Evolutionary conservation across 208 protist genomes (phyloP).

Genomic region (Trypanosoma boissoni): DNA sequence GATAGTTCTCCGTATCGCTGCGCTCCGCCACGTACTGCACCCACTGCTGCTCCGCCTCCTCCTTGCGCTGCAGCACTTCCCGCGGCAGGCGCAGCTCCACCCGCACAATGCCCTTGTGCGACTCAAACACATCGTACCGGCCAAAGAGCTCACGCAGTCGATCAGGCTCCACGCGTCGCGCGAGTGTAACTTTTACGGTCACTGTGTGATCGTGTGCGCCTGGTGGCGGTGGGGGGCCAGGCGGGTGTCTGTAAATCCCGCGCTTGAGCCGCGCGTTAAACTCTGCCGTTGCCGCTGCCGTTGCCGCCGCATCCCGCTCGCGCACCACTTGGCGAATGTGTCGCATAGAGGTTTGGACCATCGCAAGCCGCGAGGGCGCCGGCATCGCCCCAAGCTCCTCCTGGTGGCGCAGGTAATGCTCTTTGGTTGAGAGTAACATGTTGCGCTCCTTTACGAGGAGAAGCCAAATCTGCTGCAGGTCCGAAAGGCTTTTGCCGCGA

Average conservation of each 20-base stretch:
- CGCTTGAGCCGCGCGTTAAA: slow-evolving; percentile 70
- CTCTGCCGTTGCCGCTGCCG: slow-evolving; percentile 47
- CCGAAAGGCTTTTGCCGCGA: slow-evolving; percentile 83
- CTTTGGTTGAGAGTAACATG: slow-evolving; percentile 80
- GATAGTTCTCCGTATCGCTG: slow-evolving; percentile 77
- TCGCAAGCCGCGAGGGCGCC: slow-evolving; percentile 78
- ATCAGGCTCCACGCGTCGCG: slow-evolving; percentile 52
- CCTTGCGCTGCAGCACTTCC: slow-evolving; percentile 61
- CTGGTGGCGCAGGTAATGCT: slow-evolving; percentile 87
- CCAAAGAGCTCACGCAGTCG: slow-evolving; percentile 77
- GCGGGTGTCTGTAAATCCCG: slow-evolving; percentile 83
- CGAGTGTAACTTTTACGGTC: slow-evolving; percentile 69
- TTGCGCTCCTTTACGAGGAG: slow-evolving; percentile 90
- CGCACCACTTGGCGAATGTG: slow-evolving; percentile 77
- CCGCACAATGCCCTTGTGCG: slow-evolving; percentile 79
- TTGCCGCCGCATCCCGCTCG: slow-evolving; percentile 81
- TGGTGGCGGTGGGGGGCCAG: slow-evolving; percentile 75
- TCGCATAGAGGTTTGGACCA: slow-evolving; percentile 81
- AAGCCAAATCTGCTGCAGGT: slow-evolving; percentile 93
- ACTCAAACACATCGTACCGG: slow-evolving; percentile 75
- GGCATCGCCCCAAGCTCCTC: slow-evolving; percentile 91
- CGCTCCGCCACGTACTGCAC: slow-evolving; percentile 62
- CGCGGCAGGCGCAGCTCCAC: slow-evolving; percentile 62
- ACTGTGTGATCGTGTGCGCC: slow-evolving; percentile 51
- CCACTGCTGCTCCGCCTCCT: slow-evolving; percentile 80